Evolutionary conservation across 345 rosid species (phyloP), one percentile per base, ranked within the genome.

Genomic region (Eucalyptus grandis): DNA sequence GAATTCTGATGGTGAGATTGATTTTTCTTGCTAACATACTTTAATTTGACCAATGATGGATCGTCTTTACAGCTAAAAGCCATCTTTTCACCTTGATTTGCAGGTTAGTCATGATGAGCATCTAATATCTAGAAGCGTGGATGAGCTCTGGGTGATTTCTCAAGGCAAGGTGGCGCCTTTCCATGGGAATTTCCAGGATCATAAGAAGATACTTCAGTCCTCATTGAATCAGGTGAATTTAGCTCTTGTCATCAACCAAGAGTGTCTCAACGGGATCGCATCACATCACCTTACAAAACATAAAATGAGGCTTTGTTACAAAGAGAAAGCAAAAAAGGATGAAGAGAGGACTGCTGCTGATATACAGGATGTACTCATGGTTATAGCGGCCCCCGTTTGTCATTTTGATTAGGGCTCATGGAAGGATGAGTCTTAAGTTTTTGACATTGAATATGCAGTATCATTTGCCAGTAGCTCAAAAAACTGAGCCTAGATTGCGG

Each of bases 331-430:
- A 8, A 31, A 14, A 30, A 31, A 31, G 40, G 77, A 67, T 10
- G 11, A 31, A 31, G 80, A 31, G 19, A 67, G 11, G 77, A 67
- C 15, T 15, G 40, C 11, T n/a, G 80, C 22, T 14, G 22, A 31
- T 67, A 31, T 31, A 16, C 11, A 4, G 43, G 22, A 16, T 14
- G 22, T 67, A 67, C 21, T 67, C 80, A 7, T 12, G 0, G 2
- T 0, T 4, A 65, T 37, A 7, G 3, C 3, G 0, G 80, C 43
- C 80, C 11, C 0, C 40, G 1, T 67, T 4, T 31, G 22, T 67
- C 80, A 15, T n/a, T 65, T 58, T 60, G n/a, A 58, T 58, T 58
- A 11, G 65, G 65, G 65, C 65, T 26, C 65, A 6, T 26, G n/a
- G n/a, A 58, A 58, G 65, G 65, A 58, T 11, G n/a, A 58, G 14